Conservation (phyloP, 1,284 basidiomycete genomes). For the Moesziomyces antarcticus region DNA sequence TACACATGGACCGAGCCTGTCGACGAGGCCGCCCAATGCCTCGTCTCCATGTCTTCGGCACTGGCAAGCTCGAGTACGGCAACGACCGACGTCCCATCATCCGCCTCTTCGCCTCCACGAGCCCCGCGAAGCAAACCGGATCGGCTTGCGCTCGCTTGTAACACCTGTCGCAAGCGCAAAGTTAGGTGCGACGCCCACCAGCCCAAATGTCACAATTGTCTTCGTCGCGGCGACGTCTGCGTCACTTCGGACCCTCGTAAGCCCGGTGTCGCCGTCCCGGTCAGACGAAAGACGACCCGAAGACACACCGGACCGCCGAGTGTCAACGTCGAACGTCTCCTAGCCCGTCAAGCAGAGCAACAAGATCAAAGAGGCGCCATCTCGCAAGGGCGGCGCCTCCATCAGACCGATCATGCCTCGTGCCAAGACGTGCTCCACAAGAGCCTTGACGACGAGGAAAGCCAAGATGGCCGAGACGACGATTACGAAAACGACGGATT, state of each 20-base stretch:
- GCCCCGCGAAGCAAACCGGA: constrained; percentile 12
- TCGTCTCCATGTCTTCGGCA: constrained; percentile 10
- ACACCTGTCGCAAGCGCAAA: constrained; percentile 17
- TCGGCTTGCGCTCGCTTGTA: constrained; percentile 9
- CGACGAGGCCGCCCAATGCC: constrained; percentile 13
- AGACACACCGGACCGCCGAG: neutral
- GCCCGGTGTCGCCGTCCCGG: neutral
- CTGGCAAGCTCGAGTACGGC: neutral
- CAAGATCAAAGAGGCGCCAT: neutral
- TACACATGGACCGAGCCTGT: constrained; percentile 12
- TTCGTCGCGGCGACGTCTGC: constrained; percentile 13
- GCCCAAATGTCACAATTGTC: constrained; percentile 14
- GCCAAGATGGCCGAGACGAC: neutral
- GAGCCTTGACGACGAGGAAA: neutral
- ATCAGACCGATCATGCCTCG: neutral
- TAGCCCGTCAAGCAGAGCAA: neutral
- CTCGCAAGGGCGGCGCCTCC: neutral
- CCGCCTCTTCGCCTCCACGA: neutral
- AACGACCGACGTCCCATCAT: neutral
- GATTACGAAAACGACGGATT: neutral
- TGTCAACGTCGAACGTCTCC: neutral
- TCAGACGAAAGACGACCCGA: neutral
- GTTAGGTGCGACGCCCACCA: constrained; percentile 17
- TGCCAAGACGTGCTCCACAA: neutral
- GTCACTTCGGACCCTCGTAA: constrained; percentile 9